phyloP scores from a whole-genome alignment of 495 filamentous ascomycete species.

The Darksidea phi region DNA sequence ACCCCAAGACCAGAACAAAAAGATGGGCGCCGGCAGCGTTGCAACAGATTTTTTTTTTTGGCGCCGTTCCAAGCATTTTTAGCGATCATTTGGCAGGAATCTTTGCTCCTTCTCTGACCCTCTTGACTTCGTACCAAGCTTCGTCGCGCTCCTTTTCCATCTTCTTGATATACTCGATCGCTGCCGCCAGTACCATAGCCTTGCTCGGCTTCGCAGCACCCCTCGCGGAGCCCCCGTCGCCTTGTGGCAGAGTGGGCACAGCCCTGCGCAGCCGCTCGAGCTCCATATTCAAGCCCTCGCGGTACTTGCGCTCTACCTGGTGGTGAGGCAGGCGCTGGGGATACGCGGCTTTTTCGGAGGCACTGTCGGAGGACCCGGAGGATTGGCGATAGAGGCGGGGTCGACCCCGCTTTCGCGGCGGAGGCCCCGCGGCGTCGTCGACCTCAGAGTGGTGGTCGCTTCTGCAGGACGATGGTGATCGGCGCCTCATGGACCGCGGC shows the following conservation, averaged over 20 bases:
- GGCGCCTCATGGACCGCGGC: too few species aligned
- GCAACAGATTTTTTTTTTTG: too few species aligned
- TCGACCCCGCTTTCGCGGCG: background rate
- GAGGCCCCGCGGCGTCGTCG: too few species aligned
- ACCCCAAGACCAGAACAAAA: too few species aligned
- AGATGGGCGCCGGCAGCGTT: too few species aligned
- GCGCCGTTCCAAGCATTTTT: too few species aligned
- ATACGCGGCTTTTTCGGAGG: background rate
- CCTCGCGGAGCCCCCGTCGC: slow-evolving; percentile 2
- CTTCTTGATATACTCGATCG: slow-evolving; percentile 32
- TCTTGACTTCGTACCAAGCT: too few species aligned
- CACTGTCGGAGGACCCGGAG: background rate
- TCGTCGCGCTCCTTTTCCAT: slow-evolving; percentile 18
- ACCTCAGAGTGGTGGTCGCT: background rate
- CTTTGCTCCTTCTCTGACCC: too few species aligned
- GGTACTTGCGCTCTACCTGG: slow-evolving; percentile 34
- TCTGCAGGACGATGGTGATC: too few species aligned
- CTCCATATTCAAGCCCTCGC: slow-evolving; percentile 27
- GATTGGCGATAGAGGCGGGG: background rate
- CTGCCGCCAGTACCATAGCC: slow-evolving; percentile 22
- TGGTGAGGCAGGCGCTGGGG: slow-evolving; percentile 23
- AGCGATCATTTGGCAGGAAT: too few species aligned
- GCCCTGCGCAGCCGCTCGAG: slow-evolving; percentile 26
- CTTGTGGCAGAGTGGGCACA: slow-evolving; percentile 26
- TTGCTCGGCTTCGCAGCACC: slow-evolving; percentile 26